Evolutionary conservation across 345 rosid genomes (phyloP).

Genomic region (Kernera saxatilis): DNA sequence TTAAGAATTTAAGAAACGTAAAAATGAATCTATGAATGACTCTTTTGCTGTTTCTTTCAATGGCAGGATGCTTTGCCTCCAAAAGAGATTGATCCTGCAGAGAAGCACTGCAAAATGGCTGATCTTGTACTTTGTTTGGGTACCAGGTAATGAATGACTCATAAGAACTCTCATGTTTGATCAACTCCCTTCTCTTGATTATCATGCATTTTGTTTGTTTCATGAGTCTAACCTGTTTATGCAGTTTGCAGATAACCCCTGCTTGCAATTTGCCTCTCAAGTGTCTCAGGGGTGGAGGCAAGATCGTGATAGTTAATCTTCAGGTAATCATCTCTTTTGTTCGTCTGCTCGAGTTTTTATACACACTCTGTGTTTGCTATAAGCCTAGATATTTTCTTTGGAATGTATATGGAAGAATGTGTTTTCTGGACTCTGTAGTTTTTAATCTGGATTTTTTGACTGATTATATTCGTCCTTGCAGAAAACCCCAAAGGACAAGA

Average conservation of each 20-base stretch:
- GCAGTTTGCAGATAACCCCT: slow-evolving; percentile 99
- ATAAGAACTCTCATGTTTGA: neutral
- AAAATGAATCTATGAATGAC: neutral
- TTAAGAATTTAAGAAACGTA: neutral
- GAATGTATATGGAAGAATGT: neutral
- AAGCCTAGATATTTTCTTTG: neutral
- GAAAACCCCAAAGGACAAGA: slow-evolving; percentile 99
- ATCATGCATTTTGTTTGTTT: neutral
- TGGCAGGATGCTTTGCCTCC: slow-evolving; percentile 86
- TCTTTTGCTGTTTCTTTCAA: neutral
- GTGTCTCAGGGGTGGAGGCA: slow-evolving; percentile 84
- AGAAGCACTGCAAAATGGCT: slow-evolving; percentile 82
- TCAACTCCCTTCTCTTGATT: neutral
- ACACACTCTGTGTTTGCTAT: neutral
- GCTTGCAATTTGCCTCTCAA: slow-evolving; percentile 98
- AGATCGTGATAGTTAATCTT: slow-evolving; percentile 90
- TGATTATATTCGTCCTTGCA: slow-evolving; percentile 29
- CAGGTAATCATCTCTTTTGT: slow-evolving; percentile 47
- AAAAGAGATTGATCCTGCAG: slow-evolving; percentile 81
- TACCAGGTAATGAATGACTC: slow-evolving; percentile 55
- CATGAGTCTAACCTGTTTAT: slow-evolving; percentile 12
- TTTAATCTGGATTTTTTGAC: neutral
- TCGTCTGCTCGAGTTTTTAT: neutral
- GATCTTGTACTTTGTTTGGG: slow-evolving; percentile 93
- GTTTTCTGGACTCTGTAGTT: neutral